Evolutionary conservation across 306 rosid species (phyloP).

Genomic region (Heteromeles arbutifolia): DNA sequence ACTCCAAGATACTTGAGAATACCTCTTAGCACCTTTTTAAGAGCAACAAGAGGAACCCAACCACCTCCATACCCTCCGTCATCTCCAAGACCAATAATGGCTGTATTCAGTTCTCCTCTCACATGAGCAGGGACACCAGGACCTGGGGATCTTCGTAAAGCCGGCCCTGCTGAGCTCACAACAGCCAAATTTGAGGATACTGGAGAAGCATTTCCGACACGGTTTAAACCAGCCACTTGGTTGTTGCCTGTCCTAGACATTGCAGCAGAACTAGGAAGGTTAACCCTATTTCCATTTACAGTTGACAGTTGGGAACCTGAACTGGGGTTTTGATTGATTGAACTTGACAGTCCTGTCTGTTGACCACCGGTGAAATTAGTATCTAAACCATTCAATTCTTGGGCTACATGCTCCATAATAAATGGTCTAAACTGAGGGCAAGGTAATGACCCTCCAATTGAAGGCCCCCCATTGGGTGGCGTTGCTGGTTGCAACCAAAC

Average conservation of each 20-base stretch:
- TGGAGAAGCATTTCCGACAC: conserved; percentile 69
- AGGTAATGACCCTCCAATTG: conserved; percentile 88
- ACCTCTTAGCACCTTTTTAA: conserved; percentile 94
- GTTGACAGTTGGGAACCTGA: conserved; percentile 52
- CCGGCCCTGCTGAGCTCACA: conserved; percentile 56
- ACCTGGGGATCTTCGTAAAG: conserved; percentile 81
- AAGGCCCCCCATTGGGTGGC: conserved; percentile 83
- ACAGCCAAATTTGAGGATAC: conserved; percentile 76
- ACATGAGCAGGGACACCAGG: conserved; percentile 94
- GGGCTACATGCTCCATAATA: conserved; percentile 99
- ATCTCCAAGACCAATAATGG: conserved; percentile 98
- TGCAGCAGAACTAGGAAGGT: conserved; percentile 60
- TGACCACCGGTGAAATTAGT: conserved; percentile 66
- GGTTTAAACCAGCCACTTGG: conserved; percentile 69
- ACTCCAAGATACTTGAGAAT: conserved; percentile 99
- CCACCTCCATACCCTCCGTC: conserved; percentile 99
- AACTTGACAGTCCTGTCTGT: conserved; percentile 59
- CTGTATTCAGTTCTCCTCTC: conserved; percentile 95
- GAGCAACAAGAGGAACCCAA: conserved; percentile 99
- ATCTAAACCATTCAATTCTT: conserved; percentile 89
- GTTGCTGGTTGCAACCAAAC: conserved; percentile 99
- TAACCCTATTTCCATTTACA: conserved; percentile 78
- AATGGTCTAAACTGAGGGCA: conserved; percentile 99
- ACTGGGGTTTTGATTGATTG: conserved; percentile 60
- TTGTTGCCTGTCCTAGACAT: conserved; percentile 69